Base-by-base conservation (phyloP, 1,284 basidiomycete species). In the Boletellus deceptivus region DNA sequence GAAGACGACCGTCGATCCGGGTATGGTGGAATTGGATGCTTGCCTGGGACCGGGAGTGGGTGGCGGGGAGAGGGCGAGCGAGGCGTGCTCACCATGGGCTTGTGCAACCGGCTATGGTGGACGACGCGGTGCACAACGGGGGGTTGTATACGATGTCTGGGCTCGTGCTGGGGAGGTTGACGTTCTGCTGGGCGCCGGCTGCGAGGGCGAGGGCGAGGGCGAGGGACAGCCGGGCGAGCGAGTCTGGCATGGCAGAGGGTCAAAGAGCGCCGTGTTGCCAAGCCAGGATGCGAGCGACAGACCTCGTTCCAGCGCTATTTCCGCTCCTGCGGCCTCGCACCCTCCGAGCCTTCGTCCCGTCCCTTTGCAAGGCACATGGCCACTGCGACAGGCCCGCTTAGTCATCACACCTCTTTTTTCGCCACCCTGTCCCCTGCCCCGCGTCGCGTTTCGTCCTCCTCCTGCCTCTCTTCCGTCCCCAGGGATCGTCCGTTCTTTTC, bases 101-200 rank as follows among this genome's bases (percentile, higher is more conserved):
- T 3, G 60, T 58, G 58, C 79, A 80, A 37, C 57, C 60, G n/a
- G 57, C 48, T 4, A 31, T n/a, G 25, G 54, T 49, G 24, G 60
- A 55, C 1, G 68, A 59, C n/a, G 63, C 22, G 55, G 68, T 65
- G 52, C 80, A 82, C 13, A 76, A 56, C 40, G 75, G 76, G 10
- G 80, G 80, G 39, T 73, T 75, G 53, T 79, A 82, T 17, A 72
- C 65, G 56, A 82, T 72, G 42, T 77, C 67, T 27, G 75, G 58
- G 11, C 72, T 63, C 17, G 65, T 72, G 42, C 70, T 66, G 1
- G 70, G 56, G 39, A 82, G 61, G 13, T 75, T 67, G 31, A 78
- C 63, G 55, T 73, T 75, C 17, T 66, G 62, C 25, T 56, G 53
- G 0, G 67, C 67, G 8, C 40, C 24, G 14, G 24, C 47, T 14